phyloP scores from a whole-genome alignment of 2,329 filamentous ascomycete genomes.

The Neonectria punicea region DNA sequence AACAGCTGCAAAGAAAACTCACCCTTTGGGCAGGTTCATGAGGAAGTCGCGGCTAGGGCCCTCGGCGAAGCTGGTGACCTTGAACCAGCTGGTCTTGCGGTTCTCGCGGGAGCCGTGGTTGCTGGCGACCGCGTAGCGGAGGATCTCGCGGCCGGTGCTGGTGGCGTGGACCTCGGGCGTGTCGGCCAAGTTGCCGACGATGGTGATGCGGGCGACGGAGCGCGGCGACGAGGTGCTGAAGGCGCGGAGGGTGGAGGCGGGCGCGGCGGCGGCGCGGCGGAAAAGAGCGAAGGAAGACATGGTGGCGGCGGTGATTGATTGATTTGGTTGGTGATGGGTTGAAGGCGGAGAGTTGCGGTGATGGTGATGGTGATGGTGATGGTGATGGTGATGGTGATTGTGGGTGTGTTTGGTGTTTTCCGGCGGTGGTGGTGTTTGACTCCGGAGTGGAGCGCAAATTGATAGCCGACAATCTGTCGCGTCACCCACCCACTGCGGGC shows the following conservation, averaged over 20 bases:
- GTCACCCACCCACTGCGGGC: slow-evolving; percentile 23
- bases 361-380: slow-evolving; percentile 1
- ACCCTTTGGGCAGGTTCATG: slow-evolving; percentile 85
- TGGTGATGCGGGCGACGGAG: slow-evolving; percentile 80
- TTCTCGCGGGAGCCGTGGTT: slow-evolving; percentile 74
- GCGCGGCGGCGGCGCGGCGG: slow-evolving; percentile 60
- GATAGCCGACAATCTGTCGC: slow-evolving; percentile 25
- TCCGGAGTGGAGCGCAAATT: background rate
- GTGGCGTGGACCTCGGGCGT: slow-evolving; percentile 80
- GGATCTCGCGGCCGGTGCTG: slow-evolving; percentile 75
- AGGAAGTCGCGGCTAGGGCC: slow-evolving; percentile 78
- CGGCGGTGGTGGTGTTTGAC: background rate
- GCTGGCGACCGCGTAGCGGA: slow-evolving; percentile 82
- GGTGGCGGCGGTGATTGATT: slow-evolving; percentile 40
- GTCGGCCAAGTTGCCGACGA: slow-evolving; percentile 86
- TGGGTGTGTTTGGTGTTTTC: background rate
- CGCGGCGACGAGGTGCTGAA: slow-evolving; percentile 79
- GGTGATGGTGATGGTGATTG: background rate
- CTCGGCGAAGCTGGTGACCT: slow-evolving; percentile 78
- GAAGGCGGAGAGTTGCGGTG: background rate
- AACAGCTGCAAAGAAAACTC: slow-evolving; percentile 51
- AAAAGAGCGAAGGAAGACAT: slow-evolving; percentile 65
- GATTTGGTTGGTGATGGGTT: slow-evolving; percentile 5
- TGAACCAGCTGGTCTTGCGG: slow-evolving; percentile 86
- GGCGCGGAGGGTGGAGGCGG: slow-evolving; percentile 66